Conservation (phyloP, 2,329 filamentous ascomycete species). For the Trichoderma simmonsii region DNA sequence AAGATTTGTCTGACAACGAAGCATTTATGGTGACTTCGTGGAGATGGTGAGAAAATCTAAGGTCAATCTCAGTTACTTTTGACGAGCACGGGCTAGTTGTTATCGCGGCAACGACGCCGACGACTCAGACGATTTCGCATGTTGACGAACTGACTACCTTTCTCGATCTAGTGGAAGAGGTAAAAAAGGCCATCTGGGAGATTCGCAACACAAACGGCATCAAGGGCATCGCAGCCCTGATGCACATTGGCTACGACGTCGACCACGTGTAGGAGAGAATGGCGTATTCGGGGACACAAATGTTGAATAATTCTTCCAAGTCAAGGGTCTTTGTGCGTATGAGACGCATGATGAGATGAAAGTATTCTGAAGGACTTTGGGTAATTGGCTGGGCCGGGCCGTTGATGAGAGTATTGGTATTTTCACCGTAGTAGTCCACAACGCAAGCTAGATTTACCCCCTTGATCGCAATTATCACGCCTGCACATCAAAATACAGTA, state of each 20-base stretch:
- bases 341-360: neutral
- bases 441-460: too few species aligned
- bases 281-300: neutral
- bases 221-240: slow-evolving; percentile 62
- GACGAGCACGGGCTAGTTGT: slow-evolving; percentile 58
- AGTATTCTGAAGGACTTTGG: neutral
- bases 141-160: slow-evolving; percentile 58
- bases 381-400: too few species aligned
- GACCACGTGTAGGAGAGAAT: slow-evolving; percentile 41
- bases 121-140: slow-evolving; percentile 55
- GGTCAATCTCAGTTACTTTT: slow-evolving; percentile 65
- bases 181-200: slow-evolving; percentile 60
- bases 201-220: slow-evolving; percentile 61
- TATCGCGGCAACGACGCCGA: slow-evolving; percentile 62
- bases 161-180: slow-evolving; percentile 52
- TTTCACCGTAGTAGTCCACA: too few species aligned
- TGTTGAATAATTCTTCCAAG: neutral
- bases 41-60: slow-evolving; percentile 66
- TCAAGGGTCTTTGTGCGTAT: neutral
- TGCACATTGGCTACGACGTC: slow-evolving; percentile 64
- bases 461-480: too few species aligned
- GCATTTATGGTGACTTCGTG: slow-evolving; percentile 69
- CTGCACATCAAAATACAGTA: too few species aligned
- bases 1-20: slow-evolving; percentile 60
- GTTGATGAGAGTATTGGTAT: too few species aligned